Evolutionary conservation across 139 green algal genomes (phyloP).

Genomic region (Volvox reticuliferus): DNA sequence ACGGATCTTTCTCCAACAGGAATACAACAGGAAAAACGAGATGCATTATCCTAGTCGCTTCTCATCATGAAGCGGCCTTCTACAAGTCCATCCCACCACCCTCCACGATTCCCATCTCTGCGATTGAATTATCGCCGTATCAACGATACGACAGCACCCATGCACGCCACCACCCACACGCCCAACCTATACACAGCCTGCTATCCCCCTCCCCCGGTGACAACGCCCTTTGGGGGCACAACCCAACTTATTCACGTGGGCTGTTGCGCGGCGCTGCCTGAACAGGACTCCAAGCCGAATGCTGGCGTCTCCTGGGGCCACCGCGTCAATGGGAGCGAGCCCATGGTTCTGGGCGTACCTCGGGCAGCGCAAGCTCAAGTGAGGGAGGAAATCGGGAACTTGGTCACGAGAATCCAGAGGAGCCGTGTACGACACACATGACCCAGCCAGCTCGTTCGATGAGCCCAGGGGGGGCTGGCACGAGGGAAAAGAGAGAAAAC

Average conservation of each 20-base stretch:
- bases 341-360: background rate
- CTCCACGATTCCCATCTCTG: no score
- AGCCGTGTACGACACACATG: no score
- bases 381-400: background rate
- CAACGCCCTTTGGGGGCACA: background rate
- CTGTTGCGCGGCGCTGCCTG: background rate
- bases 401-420: no score
- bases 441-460: no score
- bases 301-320: background rate
- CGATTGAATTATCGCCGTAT: no score
- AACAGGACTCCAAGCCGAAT: background rate
- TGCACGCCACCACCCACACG: background rate
- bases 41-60: no score
- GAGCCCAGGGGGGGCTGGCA: no score
- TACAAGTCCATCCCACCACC: no score
- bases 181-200: background rate
- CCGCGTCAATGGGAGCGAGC: background rate
- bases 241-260: background rate
- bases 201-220: background rate
- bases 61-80: no score
- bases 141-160: background rate
- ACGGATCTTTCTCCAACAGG: no score
- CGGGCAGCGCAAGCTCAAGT: background rate
- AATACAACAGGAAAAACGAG: no score
- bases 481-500: no score